Conservation (phyloP, 2,329 filamentous ascomycete genomes). For the Fusarium foetens region DNA sequence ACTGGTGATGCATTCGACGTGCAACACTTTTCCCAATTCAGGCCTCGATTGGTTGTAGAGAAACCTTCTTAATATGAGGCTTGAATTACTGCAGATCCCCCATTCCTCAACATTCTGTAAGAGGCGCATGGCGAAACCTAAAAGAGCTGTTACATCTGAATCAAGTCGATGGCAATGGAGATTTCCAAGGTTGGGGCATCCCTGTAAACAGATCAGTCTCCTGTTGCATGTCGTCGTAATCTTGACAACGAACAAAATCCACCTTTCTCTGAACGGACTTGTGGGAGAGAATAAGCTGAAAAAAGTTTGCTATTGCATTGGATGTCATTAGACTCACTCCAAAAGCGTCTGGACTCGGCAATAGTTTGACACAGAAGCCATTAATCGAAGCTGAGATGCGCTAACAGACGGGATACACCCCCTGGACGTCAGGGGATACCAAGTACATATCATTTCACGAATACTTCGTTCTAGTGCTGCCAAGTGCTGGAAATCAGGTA, state of each 20-base stretch:
- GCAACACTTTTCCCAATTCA: slow-evolving; percentile 27
- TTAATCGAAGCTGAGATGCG: slow-evolving; percentile 10
- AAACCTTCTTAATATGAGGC: slow-evolving; percentile 19
- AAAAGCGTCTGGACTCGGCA: slow-evolving; percentile 26
- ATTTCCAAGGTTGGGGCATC: slow-evolving; percentile 10
- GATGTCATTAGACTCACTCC: slow-evolving; percentile 2
- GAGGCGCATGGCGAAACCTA: slow-evolving; percentile 19
- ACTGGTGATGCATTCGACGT: slow-evolving; percentile 29
- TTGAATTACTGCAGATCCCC: slow-evolving; percentile 24
- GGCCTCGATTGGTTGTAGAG: slow-evolving; percentile 4
- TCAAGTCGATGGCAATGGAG: slow-evolving; percentile 13
- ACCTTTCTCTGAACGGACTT: not conserved
- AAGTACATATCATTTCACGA: not conserved
- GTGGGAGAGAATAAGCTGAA: not conserved
- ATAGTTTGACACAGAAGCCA: slow-evolving; percentile 22
- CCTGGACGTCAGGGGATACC: slow-evolving; percentile 10
- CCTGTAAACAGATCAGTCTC: slow-evolving; percentile 11
- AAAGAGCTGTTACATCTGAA: slow-evolving; percentile 15
- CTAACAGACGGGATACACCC: slow-evolving; percentile 7
- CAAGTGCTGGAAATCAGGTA: not conserved
- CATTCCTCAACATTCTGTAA: slow-evolving; percentile 34
- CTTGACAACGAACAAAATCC: not conserved
- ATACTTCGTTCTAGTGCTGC: slow-evolving; percentile 9
- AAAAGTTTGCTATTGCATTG: slow-evolving; percentile 6
- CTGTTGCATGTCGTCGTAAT: slow-evolving; percentile 18